Percentiles rank a stretch among this genome's conserved stretches.
Evolutionary conservation across 139 green algal genomes (phyloP).

Genomic region (Chlorella sp.): DNA sequence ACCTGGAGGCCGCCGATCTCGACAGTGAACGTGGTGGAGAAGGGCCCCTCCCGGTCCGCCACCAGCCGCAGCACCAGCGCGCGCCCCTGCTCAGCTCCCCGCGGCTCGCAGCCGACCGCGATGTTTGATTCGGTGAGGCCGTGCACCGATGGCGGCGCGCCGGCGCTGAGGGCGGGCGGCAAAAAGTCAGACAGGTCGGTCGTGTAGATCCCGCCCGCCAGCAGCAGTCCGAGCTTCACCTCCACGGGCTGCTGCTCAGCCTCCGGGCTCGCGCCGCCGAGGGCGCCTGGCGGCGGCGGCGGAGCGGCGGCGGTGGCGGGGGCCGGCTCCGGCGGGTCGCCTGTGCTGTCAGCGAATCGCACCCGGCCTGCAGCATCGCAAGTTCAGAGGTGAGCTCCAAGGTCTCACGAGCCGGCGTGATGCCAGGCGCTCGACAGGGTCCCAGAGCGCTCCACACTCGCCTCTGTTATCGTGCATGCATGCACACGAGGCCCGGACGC

Average conservation of each 20-base stretch:
- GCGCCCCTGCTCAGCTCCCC: neutral
- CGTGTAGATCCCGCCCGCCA: slow-evolving; percentile 9
- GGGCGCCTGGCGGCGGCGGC: neutral
- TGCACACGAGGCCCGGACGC: too few relatives aligned
- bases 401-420: too few relatives aligned
- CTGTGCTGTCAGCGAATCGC: slow-evolving; percentile 10
- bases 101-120: neutral
- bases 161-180: neutral
- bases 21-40: neutral
- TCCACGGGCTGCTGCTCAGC: neutral
- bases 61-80: slow-evolving; percentile 12
- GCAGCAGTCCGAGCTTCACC: neutral
- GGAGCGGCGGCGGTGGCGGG: neutral
- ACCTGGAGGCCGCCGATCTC: too few relatives aligned
- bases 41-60: slow-evolving; percentile 18
- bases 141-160: neutral
- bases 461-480: too few relatives aligned
- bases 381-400: too few relatives aligned
- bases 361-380: slow-evolving; percentile 9
- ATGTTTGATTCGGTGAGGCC: slow-evolving; percentile 4
- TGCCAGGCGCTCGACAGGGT: too few relatives aligned
- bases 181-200: neutral
- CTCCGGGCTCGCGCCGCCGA: too few relatives aligned
- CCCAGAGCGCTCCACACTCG: too few relatives aligned
- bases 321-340: neutral